phyloP scores from a whole-genome alignment of 2,329 filamentous ascomycete species.

The Zymoseptoria passerinii region DNA sequence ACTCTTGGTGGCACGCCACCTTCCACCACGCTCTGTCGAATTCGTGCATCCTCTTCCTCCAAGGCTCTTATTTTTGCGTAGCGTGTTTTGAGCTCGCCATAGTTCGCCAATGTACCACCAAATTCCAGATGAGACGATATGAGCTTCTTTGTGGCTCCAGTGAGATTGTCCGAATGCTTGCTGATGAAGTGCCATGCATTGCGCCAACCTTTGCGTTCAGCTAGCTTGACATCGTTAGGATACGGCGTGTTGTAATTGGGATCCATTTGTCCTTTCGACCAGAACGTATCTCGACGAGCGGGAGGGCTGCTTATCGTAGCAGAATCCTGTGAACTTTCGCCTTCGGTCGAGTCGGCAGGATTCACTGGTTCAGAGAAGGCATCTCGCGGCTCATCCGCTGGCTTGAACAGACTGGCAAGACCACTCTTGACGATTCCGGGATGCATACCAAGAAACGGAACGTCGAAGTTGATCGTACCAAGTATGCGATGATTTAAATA shows the following conservation, averaged over 20 bases:
- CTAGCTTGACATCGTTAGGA: slow-evolving; percentile 62
- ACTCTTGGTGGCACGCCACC: slow-evolving; percentile 43
- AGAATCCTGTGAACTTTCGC: background rate
- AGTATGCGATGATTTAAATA: slow-evolving; percentile 66
- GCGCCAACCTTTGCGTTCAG: slow-evolving; percentile 60
- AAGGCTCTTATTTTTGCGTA: slow-evolving; percentile 63
- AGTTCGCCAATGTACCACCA: slow-evolving; percentile 71
- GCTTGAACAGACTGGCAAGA: slow-evolving; percentile 65
- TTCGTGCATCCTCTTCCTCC: slow-evolving; percentile 57
- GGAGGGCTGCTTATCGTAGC: background rate
- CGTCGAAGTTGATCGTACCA: slow-evolving; percentile 74
- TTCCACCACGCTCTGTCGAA: slow-evolving; percentile 28
- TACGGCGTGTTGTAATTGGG: slow-evolving; percentile 70
- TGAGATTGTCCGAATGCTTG: slow-evolving; percentile 69
- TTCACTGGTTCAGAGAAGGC: background rate
- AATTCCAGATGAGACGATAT: slow-evolving; percentile 77
- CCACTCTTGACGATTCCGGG: slow-evolving; percentile 79
- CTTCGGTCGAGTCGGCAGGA: background rate
- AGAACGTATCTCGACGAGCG: slow-evolving; percentile 21
- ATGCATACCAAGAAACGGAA: slow-evolving; percentile 80
- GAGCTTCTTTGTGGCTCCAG: slow-evolving; percentile 62
- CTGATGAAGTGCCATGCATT: slow-evolving; percentile 65
- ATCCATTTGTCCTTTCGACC: slow-evolving; percentile 27
- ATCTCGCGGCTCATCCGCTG: slow-evolving; percentile 33
- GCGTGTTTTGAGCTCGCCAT: slow-evolving; percentile 56